phyloP scores from a whole-genome alignment of 257 asterid genomes.

The Solanum paucissectum region DNA sequence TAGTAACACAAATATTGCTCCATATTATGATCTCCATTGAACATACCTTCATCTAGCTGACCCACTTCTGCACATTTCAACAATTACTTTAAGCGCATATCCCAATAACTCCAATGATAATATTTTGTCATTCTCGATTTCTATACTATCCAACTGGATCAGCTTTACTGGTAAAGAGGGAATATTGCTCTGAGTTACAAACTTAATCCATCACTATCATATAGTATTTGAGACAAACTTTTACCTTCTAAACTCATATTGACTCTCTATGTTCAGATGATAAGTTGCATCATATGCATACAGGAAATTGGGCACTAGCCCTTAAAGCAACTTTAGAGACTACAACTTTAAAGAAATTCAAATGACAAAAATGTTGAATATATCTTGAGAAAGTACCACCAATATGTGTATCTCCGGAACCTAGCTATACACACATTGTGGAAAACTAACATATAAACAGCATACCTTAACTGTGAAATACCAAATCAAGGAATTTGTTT shows the following conservation, averaged over 20 bases:
- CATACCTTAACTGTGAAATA: not conserved
- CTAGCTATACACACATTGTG: not conserved
- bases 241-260: not conserved
- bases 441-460: not conserved
- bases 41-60: not conserved
- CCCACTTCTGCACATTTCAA: not conserved
- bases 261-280: not conserved
- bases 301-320: not conserved
- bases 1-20: not conserved
- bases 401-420: not conserved
- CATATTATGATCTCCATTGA: not conserved
- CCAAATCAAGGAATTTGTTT: not conserved
- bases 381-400: not conserved
- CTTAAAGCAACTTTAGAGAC: not conserved
- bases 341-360: not conserved
- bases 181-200: not conserved
- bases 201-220: not conserved
- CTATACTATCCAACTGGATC: not conserved
- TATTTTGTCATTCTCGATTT: not conserved
- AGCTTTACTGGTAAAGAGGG: not conserved
- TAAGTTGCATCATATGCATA: not conserved
- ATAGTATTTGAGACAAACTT: not conserved
- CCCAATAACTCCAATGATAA: not conserved
- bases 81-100: not conserved
- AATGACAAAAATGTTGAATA: not conserved